Evolutionary conservation across 192 early-diverging fungal species (phyloP).

Genomic region (Coemansia sp.): DNA sequence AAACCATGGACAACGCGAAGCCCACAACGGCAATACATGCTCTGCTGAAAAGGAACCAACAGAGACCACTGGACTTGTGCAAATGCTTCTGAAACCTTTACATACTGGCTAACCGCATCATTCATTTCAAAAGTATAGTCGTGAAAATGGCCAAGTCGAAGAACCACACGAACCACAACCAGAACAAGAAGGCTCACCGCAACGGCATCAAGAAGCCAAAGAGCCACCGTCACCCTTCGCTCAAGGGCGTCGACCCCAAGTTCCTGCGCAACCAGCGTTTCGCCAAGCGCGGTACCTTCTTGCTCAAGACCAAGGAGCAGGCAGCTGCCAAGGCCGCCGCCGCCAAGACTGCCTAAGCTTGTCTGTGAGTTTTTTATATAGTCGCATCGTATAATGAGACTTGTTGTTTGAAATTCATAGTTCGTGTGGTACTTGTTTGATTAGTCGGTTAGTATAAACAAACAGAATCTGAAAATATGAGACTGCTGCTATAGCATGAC

Average conservation of each 20-base stretch:
- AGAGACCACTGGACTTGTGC: neutral
- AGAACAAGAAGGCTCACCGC: conserved; percentile 99
- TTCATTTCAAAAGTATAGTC: neutral
- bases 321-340: conserved; percentile 36
- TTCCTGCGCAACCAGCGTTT: conserved; percentile 98
- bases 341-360: conserved; percentile 24
- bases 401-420: neutral
- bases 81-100: neutral
- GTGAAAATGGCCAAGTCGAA: conserved; percentile 81
- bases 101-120: neutral
- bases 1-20: no score
- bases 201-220: conserved; percentile 99
- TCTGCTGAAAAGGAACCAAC: neutral
- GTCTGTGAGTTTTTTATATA: conserved; percentile 4
- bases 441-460: neutral
- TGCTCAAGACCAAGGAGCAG: conserved; percentile 42
- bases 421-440: neutral
- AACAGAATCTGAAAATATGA: neutral
- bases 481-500: neutral
- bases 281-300: conserved; percentile 67
- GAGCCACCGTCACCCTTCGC: conserved; percentile 82
- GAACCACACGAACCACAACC: conserved; percentile 99
- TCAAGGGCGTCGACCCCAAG: conserved; percentile 91
- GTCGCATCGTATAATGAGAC: conserved; percentile 4
- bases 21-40: no score